phyloP scores from a whole-genome alignment of 495 filamentous ascomycete species.

The Lichenothelia convexa region DNA sequence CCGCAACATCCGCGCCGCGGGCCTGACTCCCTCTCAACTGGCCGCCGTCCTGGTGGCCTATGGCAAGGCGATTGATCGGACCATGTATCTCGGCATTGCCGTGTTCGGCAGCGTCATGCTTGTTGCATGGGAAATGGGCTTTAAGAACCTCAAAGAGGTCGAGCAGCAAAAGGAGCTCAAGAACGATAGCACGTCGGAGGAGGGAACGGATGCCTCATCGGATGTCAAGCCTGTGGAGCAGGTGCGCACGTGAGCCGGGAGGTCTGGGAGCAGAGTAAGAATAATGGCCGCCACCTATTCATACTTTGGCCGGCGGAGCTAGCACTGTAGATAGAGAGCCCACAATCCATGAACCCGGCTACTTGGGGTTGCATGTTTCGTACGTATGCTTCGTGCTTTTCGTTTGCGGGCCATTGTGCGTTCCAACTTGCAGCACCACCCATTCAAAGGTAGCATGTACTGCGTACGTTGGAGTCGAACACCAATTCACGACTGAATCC shows the following conservation, averaged over 20 bases:
- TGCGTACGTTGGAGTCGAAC: no score
- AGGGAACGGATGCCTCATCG: slow-evolving; percentile 8
- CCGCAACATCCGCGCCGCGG: slow-evolving; percentile 1
- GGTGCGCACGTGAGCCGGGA: slow-evolving; percentile 11
- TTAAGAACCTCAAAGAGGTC: slow-evolving; percentile 8
- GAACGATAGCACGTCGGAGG: slow-evolving; percentile 10
- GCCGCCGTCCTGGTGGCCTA: slow-evolving; percentile 6
- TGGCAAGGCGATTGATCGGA: slow-evolving; percentile 5
- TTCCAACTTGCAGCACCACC: no score
- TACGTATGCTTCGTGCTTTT: no score
- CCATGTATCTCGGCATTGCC: slow-evolving; percentile 9
- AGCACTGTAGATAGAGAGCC: no score
- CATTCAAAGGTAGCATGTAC: no score
- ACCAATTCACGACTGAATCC: no score
- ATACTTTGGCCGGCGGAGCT: no score
- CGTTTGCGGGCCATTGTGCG: no score
- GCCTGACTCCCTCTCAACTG: slow-evolving; percentile 3
- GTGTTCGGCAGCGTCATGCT: slow-evolving; percentile 12
- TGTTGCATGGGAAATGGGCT: slow-evolving; percentile 13
- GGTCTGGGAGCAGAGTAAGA: slow-evolving; percentile 11
- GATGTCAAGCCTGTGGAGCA: slow-evolving; percentile 12
- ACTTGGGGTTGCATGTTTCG: no score
- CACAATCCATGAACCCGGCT: no score
- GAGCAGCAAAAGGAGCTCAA: slow-evolving; percentile 11
- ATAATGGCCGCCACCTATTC: not conserved